phyloP scores from a whole-genome alignment of 352 stramenopile species.

The Pythium guiyangense region DNA sequence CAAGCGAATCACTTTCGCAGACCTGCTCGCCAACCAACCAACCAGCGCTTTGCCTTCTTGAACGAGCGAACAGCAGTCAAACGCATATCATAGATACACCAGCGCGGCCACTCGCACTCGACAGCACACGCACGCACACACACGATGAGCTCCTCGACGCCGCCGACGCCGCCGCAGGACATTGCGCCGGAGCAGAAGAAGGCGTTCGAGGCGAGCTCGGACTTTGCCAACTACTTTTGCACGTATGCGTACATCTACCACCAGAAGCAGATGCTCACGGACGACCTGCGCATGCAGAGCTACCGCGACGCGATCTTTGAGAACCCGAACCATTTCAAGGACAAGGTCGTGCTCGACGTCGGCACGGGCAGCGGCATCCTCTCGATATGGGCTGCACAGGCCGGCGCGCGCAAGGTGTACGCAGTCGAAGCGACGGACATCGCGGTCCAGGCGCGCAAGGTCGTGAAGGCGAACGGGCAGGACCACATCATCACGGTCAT shows the following conservation, averaged over 20 bases:
- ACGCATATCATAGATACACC: no score
- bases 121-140: neutral
- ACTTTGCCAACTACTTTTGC: conserved; percentile 91
- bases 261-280: conserved; percentile 99
- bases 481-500: conserved; percentile 98
- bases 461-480: conserved; percentile 96
- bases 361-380: conserved; percentile 99
- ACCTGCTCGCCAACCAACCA: no score
- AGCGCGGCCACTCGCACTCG: no score
- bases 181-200: conserved; percentile 79
- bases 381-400: conserved; percentile 97
- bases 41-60: no score
- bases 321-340: conserved; percentile 97
- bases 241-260: conserved; percentile 90
- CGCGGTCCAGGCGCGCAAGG: conserved; percentile 92
- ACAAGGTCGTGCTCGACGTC: conserved; percentile 99
- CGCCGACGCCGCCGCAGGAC: conserved; percentile 40
- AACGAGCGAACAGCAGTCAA: no score
- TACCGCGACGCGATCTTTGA: conserved; percentile 98
- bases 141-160: conserved; percentile 14
- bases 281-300: conserved; percentile 98
- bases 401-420: conserved; percentile 97
- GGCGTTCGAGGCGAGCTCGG: conserved; percentile 73
- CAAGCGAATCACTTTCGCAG: no score
- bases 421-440: conserved; percentile 98